These are phyloP conservation scores for Lipomyces sp. DNA, from an alignment of 805 yeast species.

Conservation along the genomic window DNA sequence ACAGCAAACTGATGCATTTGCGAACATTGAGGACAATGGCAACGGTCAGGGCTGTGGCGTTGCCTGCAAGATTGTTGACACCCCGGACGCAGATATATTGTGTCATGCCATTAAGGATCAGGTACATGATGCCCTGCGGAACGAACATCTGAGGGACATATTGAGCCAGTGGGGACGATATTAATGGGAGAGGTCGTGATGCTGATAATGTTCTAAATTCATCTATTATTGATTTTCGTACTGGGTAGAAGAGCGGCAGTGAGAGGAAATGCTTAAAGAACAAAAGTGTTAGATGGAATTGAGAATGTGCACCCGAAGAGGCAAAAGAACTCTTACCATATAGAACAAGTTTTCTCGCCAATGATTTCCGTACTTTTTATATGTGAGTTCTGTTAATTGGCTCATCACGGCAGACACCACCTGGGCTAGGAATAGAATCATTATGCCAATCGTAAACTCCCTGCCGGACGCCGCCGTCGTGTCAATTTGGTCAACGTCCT, in stretches of 20 bases:
- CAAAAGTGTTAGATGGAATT: constrained; percentile 33
- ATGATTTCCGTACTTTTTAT: constrained; percentile 55
- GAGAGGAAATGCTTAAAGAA: constrained; percentile 31
- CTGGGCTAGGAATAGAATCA: constrained; percentile 54
- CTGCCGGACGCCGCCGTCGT: constrained; percentile 31
- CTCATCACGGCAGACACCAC: constrained; percentile 62
- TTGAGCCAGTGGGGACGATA: constrained; percentile 5
- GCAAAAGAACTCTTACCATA: constrained; percentile 45
- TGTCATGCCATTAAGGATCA: constrained; percentile 55
- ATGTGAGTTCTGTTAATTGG: constrained; percentile 59
- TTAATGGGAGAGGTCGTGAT: constrained; percentile 30
- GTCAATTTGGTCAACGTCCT: not conserved
- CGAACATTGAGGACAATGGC: constrained; percentile 64
- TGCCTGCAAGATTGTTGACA: constrained; percentile 64
- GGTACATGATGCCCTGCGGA: constrained; percentile 38
- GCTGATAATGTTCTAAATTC: constrained; percentile 44
- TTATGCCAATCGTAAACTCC: constrained; percentile 49
- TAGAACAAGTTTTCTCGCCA: constrained; percentile 73
- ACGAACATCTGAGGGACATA: constrained; percentile 33
- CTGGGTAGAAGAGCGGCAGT: constrained; percentile 33
- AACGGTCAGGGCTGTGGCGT: constrained; percentile 65
- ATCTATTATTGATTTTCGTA: constrained; percentile 44
- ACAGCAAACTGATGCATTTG: constrained; percentile 61
- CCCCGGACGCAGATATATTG: constrained; percentile 70
- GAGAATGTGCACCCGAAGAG: constrained; percentile 42